Base-by-base conservation (phyloP, 441 rosid species). In the Sinapis alba region DNA sequence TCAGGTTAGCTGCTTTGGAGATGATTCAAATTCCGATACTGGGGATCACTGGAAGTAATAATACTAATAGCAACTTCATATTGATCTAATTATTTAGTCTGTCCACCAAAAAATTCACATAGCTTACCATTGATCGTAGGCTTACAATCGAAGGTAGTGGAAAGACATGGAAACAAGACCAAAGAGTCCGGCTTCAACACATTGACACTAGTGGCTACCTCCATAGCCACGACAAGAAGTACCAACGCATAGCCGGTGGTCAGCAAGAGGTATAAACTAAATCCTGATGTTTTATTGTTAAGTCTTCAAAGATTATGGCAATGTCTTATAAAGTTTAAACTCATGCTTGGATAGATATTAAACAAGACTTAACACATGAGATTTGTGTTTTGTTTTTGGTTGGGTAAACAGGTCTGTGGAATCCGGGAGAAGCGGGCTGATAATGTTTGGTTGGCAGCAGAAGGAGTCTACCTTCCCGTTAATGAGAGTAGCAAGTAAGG, bases 1-100 rank as follows among this genome's bases (percentile, higher is more conserved):
- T 73, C 71, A 96, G 99, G 88, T 96, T 65, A 96, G 99, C 83
- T 96, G 98, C 87, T 96, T 92, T 36, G 98, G 98, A 62, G 96
- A 96, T 57, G 97, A 96, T 23, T 30, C 84, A 62, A 93, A 96
- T 41, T 96, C 98, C 18, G 99, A 96, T 74, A 94, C 98, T 0
- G 99, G 99, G 7, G 99, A 96, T 85, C 83, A 83, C 71, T 96
- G 99, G 99, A 89, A 90, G 99, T 95, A 75, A 83, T 73, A 60
- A 58, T 77, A 34, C 9, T 0, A 26, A 34, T 68, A 50, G 2
- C 69, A 41, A 41, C 65, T 64, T 50, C 51, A 47, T 6, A 43
- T 53, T 38, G 65, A 67, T 63, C 13, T 50, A 36, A 21, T 28
- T 41, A 56, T 19, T 23, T 32, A 18, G 21, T 34, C 59, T 61